Evolutionary conservation across 371 early-diverging fungal species (phyloP).

Genomic region (Choanephora cucurbitarum): DNA sequence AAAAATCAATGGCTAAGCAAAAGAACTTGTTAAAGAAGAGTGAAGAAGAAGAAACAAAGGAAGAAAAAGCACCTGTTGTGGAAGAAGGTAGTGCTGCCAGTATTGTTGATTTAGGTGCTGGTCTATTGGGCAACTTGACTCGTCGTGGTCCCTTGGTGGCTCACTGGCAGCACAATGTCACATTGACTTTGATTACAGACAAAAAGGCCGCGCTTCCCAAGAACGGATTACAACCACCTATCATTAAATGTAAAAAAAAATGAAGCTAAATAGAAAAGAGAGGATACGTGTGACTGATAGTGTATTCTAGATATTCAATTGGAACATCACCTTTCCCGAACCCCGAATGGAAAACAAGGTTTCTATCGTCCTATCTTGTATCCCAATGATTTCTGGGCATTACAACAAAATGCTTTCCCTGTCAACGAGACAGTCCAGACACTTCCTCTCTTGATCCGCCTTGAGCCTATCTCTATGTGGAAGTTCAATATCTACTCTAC

Average conservation of each 20-base stretch:
- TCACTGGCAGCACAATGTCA: constrained; percentile 87
- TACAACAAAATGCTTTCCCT: constrained; percentile 67
- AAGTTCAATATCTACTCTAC: constrained; percentile 73
- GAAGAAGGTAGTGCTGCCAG: constrained; percentile 7
- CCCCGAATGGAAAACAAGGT: constrained; percentile 39
- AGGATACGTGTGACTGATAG: neutral
- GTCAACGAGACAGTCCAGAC: constrained; percentile 76
- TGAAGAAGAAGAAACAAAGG: constrained; percentile 43
- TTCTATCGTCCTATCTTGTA: constrained; percentile 77
- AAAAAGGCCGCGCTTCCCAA: constrained; percentile 46
- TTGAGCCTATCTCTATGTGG: constrained; percentile 72
- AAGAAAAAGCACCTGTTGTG: neutral
- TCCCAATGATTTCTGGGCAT: constrained; percentile 88
- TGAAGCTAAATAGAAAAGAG: neutral
- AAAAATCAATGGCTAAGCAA: constrained; percentile 59
- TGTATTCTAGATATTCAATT: constrained; percentile 49
- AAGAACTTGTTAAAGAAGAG: constrained; percentile 68
- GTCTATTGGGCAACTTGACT: constrained; percentile 35
- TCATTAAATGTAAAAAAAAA: constrained; percentile 53
- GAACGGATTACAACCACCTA: constrained; percentile 51
- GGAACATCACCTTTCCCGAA: constrained; percentile 32
- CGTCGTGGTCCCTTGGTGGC: constrained; percentile 64
- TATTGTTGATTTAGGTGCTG: constrained; percentile 22
- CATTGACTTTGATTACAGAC: constrained; percentile 68
- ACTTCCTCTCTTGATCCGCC: constrained; percentile 69